phyloP scores from a whole-genome alignment of 305 asterid genomes.

The Fraxinus nigra region DNA sequence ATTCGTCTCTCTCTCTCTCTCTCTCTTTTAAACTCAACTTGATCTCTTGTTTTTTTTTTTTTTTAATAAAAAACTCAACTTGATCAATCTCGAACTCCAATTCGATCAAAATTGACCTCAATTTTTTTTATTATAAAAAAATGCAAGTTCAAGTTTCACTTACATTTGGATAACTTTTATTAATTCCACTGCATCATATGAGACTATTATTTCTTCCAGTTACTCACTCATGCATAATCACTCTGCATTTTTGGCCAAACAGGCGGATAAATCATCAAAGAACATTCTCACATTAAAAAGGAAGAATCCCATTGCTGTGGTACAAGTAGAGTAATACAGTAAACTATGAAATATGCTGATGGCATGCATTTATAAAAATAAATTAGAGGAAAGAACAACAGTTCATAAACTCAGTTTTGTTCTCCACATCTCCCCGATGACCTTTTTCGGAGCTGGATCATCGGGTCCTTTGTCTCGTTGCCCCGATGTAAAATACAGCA shows the following conservation, averaged over 20 bases:
- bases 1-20: too few species aligned
- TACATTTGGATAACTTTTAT: background rate
- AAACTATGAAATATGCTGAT: background rate
- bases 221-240: background rate
- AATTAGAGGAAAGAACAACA: background rate
- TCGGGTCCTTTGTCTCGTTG: slow-evolving; percentile 89
- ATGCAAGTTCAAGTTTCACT: background rate
- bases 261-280: background rate
- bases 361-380: background rate
- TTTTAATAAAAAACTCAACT: too few species aligned
- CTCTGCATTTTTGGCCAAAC: background rate
- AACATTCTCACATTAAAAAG: background rate
- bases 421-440: slow-evolving; percentile 93
- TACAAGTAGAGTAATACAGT: background rate
- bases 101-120: background rate
- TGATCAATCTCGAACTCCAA: background rate
- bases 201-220: background rate
- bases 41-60: too few species aligned
- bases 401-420: slow-evolving; percentile 59
- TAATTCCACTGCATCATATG: background rate
- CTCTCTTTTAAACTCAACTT: too few species aligned
- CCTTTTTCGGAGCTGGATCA: slow-evolving; percentile 89
- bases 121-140: too few species aligned
- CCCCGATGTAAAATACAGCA: slow-evolving; percentile 91
- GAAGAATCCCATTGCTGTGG: background rate